Conservation (phyloP, 768 basidiomycete species). For the Cyathus striatus region DNA sequence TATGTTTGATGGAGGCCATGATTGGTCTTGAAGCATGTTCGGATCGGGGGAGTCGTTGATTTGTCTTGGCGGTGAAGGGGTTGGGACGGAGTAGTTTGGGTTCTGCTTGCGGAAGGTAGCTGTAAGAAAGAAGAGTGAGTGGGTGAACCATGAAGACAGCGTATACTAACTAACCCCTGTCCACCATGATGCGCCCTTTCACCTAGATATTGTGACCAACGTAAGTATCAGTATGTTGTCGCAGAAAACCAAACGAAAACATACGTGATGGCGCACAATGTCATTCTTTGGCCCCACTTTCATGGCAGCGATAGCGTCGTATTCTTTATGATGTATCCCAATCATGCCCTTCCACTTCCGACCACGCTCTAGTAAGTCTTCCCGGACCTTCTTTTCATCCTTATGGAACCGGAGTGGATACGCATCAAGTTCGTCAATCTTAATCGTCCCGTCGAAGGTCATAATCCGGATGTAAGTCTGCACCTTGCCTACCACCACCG, state of each 20-base stretch:
- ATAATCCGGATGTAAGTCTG: constrained; percentile 33
- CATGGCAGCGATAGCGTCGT: constrained; percentile 45
- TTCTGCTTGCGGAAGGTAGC: constrained; percentile 50
- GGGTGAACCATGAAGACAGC: not conserved
- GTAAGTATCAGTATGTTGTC: constrained; percentile 1
- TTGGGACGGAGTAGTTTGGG: constrained; percentile 42
- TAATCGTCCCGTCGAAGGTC: constrained; percentile 42
- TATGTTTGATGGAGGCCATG: constrained; percentile 1
- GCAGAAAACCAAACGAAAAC: not conserved
- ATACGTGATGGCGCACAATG: not conserved
- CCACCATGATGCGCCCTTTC: constrained; percentile 56
- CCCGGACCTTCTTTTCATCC: constrained; percentile 34
- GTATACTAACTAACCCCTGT: constrained; percentile 35
- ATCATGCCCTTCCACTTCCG: constrained; percentile 51
- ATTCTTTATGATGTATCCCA: constrained; percentile 53
- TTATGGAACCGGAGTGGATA: constrained; percentile 52
- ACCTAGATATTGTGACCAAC: constrained; percentile 38
- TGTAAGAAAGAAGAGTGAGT: constrained; percentile 6
- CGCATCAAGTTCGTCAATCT: constrained; percentile 43
- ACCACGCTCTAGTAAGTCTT: constrained; percentile 40
- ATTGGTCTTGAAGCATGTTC: too few relatives aligned
- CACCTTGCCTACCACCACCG: constrained; percentile 34
- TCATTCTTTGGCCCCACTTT: constrained; percentile 37
- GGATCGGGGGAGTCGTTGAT: too few relatives aligned
- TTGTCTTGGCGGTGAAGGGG: constrained; percentile 10